Conservation (phyloP, 1,284 basidiomycete species). For the Gymnopus androsaceus region DNA sequence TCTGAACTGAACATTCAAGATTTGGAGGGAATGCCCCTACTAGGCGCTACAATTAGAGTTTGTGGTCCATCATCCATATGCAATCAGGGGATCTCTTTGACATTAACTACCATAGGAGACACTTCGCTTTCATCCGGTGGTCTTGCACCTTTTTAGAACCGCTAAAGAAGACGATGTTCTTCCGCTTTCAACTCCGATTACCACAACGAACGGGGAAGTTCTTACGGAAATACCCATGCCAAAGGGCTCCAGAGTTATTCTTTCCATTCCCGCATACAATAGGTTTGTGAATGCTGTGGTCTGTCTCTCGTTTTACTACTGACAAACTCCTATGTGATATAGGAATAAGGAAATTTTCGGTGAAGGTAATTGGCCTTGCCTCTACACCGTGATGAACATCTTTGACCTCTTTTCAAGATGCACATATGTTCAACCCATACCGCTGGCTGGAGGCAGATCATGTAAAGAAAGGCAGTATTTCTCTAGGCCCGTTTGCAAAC, state of each 20-base stretch:
- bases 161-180: constrained; percentile 40
- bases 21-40: constrained; percentile 23
- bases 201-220: constrained; percentile 31
- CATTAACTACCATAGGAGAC: constrained; percentile 32
- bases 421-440: constrained; percentile 43
- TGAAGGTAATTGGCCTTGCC: constrained; percentile 5
- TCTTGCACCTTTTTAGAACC: constrained; percentile 28
- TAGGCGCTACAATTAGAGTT: constrained; percentile 23
- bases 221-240: constrained; percentile 38
- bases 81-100: constrained; percentile 21
- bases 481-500: constrained; percentile 52
- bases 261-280: constrained; percentile 33
- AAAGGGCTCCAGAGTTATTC: constrained; percentile 38
- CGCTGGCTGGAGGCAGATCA: constrained; percentile 47
- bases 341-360: constrained; percentile 36
- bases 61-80: constrained; percentile 39
- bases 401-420: constrained; percentile 19
- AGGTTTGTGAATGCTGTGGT: constrained; percentile 31
- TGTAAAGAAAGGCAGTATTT: constrained; percentile 35
- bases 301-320: background rate
- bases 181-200: constrained; percentile 40
- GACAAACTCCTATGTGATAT: background rate
- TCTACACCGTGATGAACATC: background rate
- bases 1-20: constrained; percentile 19
- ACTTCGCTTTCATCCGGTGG: constrained; percentile 40